Base-by-base conservation (phyloP, 495 filamentous ascomycete genomes). In the Articulospora tetracladia region DNA sequence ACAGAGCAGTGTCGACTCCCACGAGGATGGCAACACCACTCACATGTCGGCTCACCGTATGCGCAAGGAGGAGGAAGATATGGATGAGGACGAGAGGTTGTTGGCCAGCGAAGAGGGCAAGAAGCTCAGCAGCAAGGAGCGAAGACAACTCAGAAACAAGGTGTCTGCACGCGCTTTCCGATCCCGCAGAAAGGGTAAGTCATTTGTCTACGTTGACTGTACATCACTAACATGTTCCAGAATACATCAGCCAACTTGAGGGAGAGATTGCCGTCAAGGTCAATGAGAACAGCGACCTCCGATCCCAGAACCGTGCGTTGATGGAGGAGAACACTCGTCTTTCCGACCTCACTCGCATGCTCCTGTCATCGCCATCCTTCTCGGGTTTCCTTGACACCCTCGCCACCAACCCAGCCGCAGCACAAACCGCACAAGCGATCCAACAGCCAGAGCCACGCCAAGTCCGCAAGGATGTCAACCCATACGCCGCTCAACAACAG, bases 151-250 rank as follows among this genome's bases (percentile, higher is more conserved):
- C 4, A 84, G 94, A 46, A 99, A 99, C 80, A 99, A 99, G 74
- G 94, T 99, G 11, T 99, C 94, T 36, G 94, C 94, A 60, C 86
- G 94, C 57, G 93, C 92, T 41, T 99, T 99, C 84, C 87, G 94
- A 32, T 95, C 91, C 25, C 80, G 94, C 63, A 86, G 94, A 75
- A 99, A 99, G 79, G 93, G 94, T 97, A 84, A 77, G 83, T 58
- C 23, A 69, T 59, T 39, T 28, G 28, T 7, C 36, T 17, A 51
- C 44, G 20, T 1, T 7, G 27, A 24, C 30, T 23, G 52, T 61
- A 13, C 7, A 24, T 47, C 53, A 53, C 83, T 91, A 82, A 90
- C 71, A 52, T 62, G 20, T 54, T 58, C 39, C 68, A 98, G 94
- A 97, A 79, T 97, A 98, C 71, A 97, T 97, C 67, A 81, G 80